Base-by-base conservation (phyloP, 495 filamentous ascomycete species). In the Apiosordaria backusii region DNA sequence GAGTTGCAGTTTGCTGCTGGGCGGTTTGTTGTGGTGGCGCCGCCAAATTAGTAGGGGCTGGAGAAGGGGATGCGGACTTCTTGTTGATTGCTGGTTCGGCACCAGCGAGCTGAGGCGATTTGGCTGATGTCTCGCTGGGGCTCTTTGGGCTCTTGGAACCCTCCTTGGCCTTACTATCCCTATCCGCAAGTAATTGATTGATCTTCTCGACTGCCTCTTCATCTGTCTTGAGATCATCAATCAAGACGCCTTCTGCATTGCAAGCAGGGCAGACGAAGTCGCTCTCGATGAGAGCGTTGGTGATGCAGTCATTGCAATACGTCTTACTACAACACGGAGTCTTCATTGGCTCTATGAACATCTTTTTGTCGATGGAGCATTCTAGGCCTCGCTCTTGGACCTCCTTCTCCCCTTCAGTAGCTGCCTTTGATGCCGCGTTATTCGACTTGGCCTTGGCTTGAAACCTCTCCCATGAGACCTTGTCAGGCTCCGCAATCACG, bases 281-380 rank as follows among this genome's bases (percentile, higher is more conserved):
- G 85, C 89, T 94, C 82, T 98, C 92, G 80, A 97, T 92, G 81
- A 99, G 88, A 72, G 92, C 89, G 86, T 93, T 96, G 71, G 93
- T 93, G 78, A 98, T 97, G 89, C 95, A 99, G 71, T 98, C 92
- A 86, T 92, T 91, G 87, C 95, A 99, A 85, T 94, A 98, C 76
- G 93, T 97, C 84, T 89, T 93, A 77, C 90, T 86, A 83, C 95
- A 99, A 83, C 95, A 99, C 66, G 95, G 96, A 70, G 94, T 98
- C 85, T 97, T 94, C 82, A 92, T 93, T 83, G 95, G 93, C 76
- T 97, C 90, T 88, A 94, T 85, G 81, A 97, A 97, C 83, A 97
- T 87, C 77, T 89, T 92, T 78, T 96, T 94, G 86, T 97, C 93
- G 84, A 98, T 90, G 70, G 92, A 82, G 83, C 95, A 99, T 78